Base-by-base conservation (phyloP, 257 asterid species). In the Nicotiana paniculata region DNA sequence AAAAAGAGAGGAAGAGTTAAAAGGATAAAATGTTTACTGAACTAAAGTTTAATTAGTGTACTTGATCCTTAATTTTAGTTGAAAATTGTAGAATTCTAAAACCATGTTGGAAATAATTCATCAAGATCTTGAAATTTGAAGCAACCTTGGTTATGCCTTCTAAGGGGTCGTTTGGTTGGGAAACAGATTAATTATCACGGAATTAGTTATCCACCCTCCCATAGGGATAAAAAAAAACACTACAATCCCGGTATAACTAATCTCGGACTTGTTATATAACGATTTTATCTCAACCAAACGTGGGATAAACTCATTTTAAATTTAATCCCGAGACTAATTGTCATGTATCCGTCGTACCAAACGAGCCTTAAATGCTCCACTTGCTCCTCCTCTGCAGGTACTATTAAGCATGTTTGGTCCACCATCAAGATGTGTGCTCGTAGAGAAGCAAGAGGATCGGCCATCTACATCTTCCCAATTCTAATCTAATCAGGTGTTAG, bases 351-450 rank as follows among this genome's bases (percentile, higher is more conserved):
- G 35, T 32, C 35, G 35, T 3, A 32, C 35, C 35, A 32, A 32
- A 3, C 35, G 35, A 32, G 4, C 35, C 35, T 32, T 32, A 65
- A 83, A 13, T 75, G 28, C 43, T 28, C 63, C 46, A 51, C 69
- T 53, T 53, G 83, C 26, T 84, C 43, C 46, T 46, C 6, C 80
- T 43, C 65, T 77, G 88, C 90, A 96, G 99, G 99, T 96, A 39
- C 80, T 96, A 54, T 80, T 94, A 84, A 96, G 99, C 92, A 86
- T 96, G 90, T 93, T 94, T 64, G 99, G 99, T 77, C 99, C 99
- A n/a, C 99, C 99, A 9, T 94, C 99, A 18, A 91, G 97, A 86
- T 94, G 97, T 30, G 91, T 95, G 83, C 90, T 93, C 6, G 88
- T 95, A 66, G 99, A 93, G 92, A 95, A 93, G 90, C 99, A 92